phyloP scores from a whole-genome alignment of 495 filamentous ascomycete genomes.

The Penicillium goetzii region DNA sequence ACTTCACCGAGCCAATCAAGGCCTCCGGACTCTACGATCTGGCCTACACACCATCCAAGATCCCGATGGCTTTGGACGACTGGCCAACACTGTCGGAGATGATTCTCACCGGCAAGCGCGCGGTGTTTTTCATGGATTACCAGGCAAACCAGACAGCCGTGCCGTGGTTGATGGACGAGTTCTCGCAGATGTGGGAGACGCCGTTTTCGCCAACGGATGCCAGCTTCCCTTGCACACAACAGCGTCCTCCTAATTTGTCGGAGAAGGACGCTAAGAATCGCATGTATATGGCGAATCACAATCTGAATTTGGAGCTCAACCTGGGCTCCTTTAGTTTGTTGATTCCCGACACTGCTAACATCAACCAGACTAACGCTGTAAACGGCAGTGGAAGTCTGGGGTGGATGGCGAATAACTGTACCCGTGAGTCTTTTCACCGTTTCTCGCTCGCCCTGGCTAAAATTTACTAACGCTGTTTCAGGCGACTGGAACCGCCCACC shows the following conservation, averaged over 20 bases:
- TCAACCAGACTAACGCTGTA: slow-evolving; percentile 71
- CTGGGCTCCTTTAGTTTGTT: slow-evolving; percentile 63
- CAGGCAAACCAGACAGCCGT: slow-evolving; percentile 76
- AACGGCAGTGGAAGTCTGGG: slow-evolving; percentile 72
- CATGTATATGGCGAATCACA: slow-evolving; percentile 93
- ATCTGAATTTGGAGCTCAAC: slow-evolving; percentile 75
- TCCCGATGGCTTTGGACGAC: slow-evolving; percentile 70
- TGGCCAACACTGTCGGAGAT: slow-evolving; percentile 86
- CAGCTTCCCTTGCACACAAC: slow-evolving; percentile 60
- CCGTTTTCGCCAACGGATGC: slow-evolving; percentile 64
- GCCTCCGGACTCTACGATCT: slow-evolving; percentile 68
- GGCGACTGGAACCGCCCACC: slow-evolving; percentile 71
- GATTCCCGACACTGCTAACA: slow-evolving; percentile 71
- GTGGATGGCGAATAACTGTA: slow-evolving; percentile 67
- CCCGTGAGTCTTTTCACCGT: slow-evolving; percentile 45
- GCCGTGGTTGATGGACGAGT: slow-evolving; percentile 70
- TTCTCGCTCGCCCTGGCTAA: no score
- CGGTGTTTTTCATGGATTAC: slow-evolving; percentile 78
- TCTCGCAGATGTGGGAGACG: slow-evolving; percentile 69
- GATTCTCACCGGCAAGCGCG: slow-evolving; percentile 68
- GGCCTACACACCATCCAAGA: slow-evolving; percentile 70
- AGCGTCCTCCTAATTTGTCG: slow-evolving; percentile 63
- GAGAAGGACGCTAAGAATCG: slow-evolving; percentile 55
- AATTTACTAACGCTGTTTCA: slow-evolving; percentile 26
- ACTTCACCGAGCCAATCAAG: slow-evolving; percentile 64